phyloP scores from a whole-genome alignment of 257 asterid species.

The Lithospermum erythrorhizon region DNA sequence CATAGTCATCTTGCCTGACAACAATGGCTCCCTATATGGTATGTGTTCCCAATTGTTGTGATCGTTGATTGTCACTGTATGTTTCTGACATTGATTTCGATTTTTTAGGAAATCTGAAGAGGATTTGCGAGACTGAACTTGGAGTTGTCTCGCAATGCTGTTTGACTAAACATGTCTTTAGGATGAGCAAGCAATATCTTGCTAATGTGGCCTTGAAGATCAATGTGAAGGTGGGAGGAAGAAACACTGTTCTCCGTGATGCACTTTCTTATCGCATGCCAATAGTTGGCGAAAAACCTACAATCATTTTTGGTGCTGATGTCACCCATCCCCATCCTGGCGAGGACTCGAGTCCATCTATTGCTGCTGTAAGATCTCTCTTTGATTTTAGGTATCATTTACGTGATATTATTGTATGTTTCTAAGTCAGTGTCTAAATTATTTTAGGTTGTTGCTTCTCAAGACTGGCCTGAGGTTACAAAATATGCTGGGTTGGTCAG shows the following conservation, averaged over 20 bases:
- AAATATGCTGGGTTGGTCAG: conserved; percentile 93
- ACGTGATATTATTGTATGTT: neutral
- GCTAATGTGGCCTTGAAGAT: conserved; percentile 89
- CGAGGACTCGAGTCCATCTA: conserved; percentile 98
- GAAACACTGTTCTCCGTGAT: conserved; percentile 87
- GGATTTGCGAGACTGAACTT: conserved; percentile 93
- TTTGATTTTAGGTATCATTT: neutral
- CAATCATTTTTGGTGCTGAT: conserved; percentile 96
- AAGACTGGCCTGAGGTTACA: conserved; percentile 96
- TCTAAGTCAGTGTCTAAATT: neutral
- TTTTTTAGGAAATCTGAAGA: conserved; percentile 66
- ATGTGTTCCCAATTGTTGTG: conserved; percentile 8
- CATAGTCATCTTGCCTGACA: conserved; percentile 78
- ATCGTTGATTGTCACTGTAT: too few species aligned
- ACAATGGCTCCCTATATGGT: conserved; percentile 97
- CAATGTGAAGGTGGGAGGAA: conserved; percentile 93
- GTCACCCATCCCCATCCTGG: conserved; percentile 99
- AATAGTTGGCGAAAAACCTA: conserved; percentile 78
- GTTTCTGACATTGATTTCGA: neutral
- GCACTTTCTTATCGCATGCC: conserved; percentile 85
- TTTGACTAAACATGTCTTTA: conserved; percentile 75
- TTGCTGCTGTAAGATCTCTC: conserved; percentile 66
- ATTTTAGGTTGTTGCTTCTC: conserved; percentile 89
- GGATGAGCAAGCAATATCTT: conserved; percentile 75
- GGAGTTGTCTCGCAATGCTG: conserved; percentile 98